These are phyloP conservation scores for Myochromella boudieri DNA, from an alignment of 768 basidiomycete species.

Conservation along the genomic window DNA sequence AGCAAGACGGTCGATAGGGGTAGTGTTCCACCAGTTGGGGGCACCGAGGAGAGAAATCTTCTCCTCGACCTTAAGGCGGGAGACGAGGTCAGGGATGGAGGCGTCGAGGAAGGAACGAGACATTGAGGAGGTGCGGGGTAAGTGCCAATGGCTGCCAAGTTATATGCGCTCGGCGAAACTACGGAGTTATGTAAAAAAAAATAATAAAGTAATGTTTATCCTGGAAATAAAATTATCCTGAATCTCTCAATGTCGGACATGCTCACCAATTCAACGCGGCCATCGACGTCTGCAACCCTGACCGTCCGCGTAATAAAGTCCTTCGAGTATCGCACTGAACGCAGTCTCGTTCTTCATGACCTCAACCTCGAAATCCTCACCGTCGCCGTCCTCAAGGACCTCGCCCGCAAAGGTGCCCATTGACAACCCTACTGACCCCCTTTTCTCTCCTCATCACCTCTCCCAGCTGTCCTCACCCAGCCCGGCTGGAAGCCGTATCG, in stretches of 20 bases:
- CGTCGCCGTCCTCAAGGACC: slow-evolving; percentile 75
- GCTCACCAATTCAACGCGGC: slow-evolving; percentile 64
- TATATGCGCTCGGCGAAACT: slow-evolving; percentile 9
- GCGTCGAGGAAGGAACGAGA: slow-evolving; percentile 51
- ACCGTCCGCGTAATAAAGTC: slow-evolving; percentile 95
- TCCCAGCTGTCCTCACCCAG: slow-evolving; percentile 66
- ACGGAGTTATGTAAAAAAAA: too few relatives aligned
- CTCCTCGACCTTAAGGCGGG: slow-evolving; percentile 57
- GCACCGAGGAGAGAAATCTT: slow-evolving; percentile 64
- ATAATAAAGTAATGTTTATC: too few relatives aligned
- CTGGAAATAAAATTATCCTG: too few relatives aligned
- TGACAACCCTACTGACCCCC: slow-evolving; percentile 7
- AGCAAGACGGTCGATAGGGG: slow-evolving; percentile 51
- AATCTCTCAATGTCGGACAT: slow-evolving; percentile 31
- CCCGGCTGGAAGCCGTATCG: slow-evolving; percentile 90
- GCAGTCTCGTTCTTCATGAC: slow-evolving; percentile 79
- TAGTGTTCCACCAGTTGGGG: slow-evolving; percentile 74
- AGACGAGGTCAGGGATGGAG: slow-evolving; percentile 49
- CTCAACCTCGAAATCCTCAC: slow-evolving; percentile 80
- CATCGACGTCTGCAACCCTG: slow-evolving; percentile 76
- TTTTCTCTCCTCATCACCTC: slow-evolving; percentile 12
- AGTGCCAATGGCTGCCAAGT: background rate
- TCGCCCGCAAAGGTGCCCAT: slow-evolving; percentile 59
- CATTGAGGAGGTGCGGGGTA: slow-evolving; percentile 19
- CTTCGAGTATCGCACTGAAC: slow-evolving; percentile 89